A percentile compares a stretch with the other conserved stretches of the same genome.
These are phyloP conservation scores for Metschnikowia picachoensis DNA, from an alignment of 805 yeast genomes.

Conservation along the genomic window DNA sequence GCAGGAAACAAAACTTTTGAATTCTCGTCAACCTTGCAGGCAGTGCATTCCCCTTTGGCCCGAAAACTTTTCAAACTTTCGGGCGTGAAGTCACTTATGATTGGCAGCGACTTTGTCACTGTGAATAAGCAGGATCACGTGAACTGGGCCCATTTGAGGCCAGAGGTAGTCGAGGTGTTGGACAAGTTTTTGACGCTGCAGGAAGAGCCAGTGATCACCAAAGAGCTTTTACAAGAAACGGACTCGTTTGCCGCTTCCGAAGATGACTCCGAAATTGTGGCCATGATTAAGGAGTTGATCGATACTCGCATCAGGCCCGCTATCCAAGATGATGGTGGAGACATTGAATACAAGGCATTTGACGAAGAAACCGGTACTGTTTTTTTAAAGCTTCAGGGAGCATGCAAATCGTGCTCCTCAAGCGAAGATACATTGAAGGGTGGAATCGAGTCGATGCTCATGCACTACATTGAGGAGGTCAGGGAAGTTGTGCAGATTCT, in stretches of 20 bases:
- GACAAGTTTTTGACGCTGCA: constrained; percentile 41
- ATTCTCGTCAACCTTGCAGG: constrained; percentile 50
- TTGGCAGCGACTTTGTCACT: constrained; percentile 71
- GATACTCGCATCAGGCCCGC: constrained; percentile 97
- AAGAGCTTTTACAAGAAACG: constrained; percentile 35
- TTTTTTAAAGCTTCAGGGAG: constrained; percentile 85
- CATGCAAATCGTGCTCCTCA: constrained; percentile 90
- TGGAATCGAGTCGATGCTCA: constrained; percentile 97
- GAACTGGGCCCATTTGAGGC: constrained; percentile 55
- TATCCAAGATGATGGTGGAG: constrained; percentile 98
- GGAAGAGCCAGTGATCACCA: constrained; percentile 39
- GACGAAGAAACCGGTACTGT: constrained; percentile 86
- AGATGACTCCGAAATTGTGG: constrained; percentile 61
- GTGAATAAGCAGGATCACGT: constrained; percentile 60
- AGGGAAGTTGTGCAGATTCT: constrained; percentile 81
- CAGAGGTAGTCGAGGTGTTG: constrained; percentile 63
- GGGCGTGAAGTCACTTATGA: constrained; percentile 68
- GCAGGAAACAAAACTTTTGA: constrained; percentile 46
- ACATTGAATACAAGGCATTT: constrained; percentile 82
- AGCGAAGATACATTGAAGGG: constrained; percentile 89
- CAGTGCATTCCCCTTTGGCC: constrained; percentile 62
- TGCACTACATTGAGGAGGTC: constrained; percentile 95
- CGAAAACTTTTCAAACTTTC: constrained; percentile 52
- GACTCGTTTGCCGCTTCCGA: constrained; percentile 49
- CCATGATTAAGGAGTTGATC: constrained; percentile 86